Evolutionary conservation across 305 asterid genomes (phyloP), one percentile per base, ranked within the genome.

Genomic region (Salvia sclarea): DNA sequence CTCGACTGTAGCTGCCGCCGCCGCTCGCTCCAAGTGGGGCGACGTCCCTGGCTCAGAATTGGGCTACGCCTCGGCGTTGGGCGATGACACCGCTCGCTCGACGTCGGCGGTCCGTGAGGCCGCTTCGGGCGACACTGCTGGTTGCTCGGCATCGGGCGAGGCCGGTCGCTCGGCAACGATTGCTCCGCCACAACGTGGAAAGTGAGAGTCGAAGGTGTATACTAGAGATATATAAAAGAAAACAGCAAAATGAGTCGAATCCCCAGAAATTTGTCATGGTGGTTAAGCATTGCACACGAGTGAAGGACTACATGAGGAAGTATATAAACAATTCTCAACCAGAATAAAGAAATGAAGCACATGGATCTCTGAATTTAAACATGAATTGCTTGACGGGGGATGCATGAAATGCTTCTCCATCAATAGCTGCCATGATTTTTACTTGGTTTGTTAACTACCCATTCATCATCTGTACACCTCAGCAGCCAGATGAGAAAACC

Each of bases 401-500:
- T 64, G 68, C 79, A 49, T 41, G 11, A 67, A 55, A 66, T 63
- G 84, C 76, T 79, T 75, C 74, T 60, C 73, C 79, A 68, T 73
- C 78, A 64, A 67, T 68, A 73, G 78, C 77, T 48, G 72, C 77
- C 48, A 64, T 41, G 70, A 68, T 31, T 65, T 73, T 60, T 14
- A 75, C 81, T 80, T 21, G 75, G 78, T 66, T 64, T 63, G 71
- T 69, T 72, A 57, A 14, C 40, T 44, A 52, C 63, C 73, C 81
- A 70, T 70, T 48, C 64, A 37, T 58, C 61, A 61, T 61, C 76
- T 75, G 70, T 50, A 75, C 77, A 63, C 66, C 66, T 20, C 53
- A 37, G 72, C 71, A 53, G 77, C 79, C 78, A 71, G 82, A 66
- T 55, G 72, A 75, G 70, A 69, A 74, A 55, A 74, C 78, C 75